These are phyloP conservation scores for Annulohypoxylon truncatum DNA, from an alignment of 2,329 filamentous ascomycete species.

Conservation along the genomic window DNA sequence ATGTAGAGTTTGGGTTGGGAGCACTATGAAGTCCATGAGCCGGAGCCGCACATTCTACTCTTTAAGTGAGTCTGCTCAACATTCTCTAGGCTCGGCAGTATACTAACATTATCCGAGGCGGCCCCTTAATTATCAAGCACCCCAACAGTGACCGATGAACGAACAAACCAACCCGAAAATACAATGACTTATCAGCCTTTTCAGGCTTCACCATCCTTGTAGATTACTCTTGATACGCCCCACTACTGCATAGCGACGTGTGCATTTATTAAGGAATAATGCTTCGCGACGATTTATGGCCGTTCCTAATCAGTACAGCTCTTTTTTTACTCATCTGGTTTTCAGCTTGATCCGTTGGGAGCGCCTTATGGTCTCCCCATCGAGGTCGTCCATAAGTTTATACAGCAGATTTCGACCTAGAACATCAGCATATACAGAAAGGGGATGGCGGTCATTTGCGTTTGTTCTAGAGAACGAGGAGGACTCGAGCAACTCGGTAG, in stretches of 20 bases:
- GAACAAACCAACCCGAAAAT: conserved; percentile 26
- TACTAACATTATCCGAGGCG: conserved; percentile 64
- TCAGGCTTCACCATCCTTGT: conserved; percentile 34
- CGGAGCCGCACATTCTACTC: conserved; percentile 96
- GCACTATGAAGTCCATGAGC: conserved; percentile 99
- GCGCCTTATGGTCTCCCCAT: conserved; percentile 4
- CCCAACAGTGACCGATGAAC: conserved; percentile 61
- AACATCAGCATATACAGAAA: conserved; percentile 25
- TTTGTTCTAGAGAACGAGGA: conserved; percentile 22
- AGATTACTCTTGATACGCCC: conserved; percentile 42
- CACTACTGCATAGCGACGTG: conserved; percentile 51
- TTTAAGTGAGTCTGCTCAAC: conserved; percentile 84
- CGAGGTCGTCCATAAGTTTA: conserved; percentile 12
- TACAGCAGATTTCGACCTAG: conserved; percentile 26
- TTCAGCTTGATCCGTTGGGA: conserved; percentile 13
- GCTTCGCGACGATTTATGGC: conserved; percentile 48
- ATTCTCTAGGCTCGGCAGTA: background rate
- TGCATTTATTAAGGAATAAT: conserved; percentile 49
- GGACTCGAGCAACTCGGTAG: conserved; percentile 6
- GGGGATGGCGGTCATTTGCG: conserved; percentile 27
- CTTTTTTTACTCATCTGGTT: conserved; percentile 29
- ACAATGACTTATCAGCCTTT: conserved; percentile 29
- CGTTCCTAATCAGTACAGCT: conserved; percentile 34
- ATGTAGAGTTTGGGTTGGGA: conserved; percentile 95
- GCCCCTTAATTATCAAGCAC: conserved; percentile 85